Conservation (phyloP, 2,329 filamentous ascomycete species). For the Botrytis aclada region DNA sequence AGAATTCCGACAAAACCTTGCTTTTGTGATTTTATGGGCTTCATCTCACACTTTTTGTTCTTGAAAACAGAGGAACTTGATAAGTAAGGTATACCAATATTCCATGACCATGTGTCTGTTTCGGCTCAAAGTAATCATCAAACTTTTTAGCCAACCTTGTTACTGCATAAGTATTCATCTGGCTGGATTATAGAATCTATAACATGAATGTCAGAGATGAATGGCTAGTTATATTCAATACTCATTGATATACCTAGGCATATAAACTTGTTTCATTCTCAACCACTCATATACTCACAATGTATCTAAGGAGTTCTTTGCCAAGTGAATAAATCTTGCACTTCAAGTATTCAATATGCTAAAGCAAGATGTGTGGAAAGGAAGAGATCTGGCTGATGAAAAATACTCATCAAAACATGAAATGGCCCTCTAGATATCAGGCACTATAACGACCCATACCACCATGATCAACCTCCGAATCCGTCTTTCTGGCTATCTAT, state of each 20-base stretch:
- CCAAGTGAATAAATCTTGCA: neutral
- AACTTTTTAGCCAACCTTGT: neutral
- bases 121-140: neutral
- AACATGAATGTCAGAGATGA: neutral
- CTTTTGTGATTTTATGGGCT: neutral
- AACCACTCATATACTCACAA: neutral
- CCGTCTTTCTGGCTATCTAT: fast-evolving
- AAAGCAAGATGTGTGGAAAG: neutral
- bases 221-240: neutral
- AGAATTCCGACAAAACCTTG: fast-evolving
- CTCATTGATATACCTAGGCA: neutral
- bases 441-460: neutral
- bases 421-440: neutral
- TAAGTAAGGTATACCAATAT: fast-evolving
- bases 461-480: neutral
- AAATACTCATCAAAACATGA: neutral
- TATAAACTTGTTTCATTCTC: neutral
- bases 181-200: neutral
- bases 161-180: neutral
- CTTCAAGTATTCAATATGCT: neutral
- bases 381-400: neutral
- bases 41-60: neutral
- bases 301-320: fast-evolving
- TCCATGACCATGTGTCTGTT: neutral
- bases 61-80: neutral